These are phyloP conservation scores for Rosa rugosa DNA, from an alignment of 306 rosid species.

Conservation along the genomic window DNA sequence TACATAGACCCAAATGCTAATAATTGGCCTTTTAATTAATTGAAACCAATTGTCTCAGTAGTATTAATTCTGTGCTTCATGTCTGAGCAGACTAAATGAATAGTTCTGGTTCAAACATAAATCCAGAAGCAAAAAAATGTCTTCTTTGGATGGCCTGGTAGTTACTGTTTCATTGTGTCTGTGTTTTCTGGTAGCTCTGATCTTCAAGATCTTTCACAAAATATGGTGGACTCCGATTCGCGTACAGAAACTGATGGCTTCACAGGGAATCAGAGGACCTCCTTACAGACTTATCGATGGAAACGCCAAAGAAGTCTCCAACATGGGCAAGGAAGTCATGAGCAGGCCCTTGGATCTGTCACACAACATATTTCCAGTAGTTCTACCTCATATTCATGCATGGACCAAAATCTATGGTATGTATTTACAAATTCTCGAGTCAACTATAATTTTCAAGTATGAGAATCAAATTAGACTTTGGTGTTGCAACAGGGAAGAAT, in stretches of 20 bases:
- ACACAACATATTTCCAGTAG: conserved; percentile 15
- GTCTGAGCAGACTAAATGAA: neutral
- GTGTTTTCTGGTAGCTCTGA: conserved; percentile 1
- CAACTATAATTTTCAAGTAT: neutral
- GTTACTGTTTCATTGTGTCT: neutral
- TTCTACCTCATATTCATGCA: conserved; percentile 26
- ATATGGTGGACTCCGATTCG: conserved; percentile 34
- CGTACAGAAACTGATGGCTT: conserved; percentile 6
- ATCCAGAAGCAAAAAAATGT: neutral
- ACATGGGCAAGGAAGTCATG: conserved; percentile 26
- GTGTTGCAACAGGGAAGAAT: conserved; percentile 25
- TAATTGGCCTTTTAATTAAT: neutral
- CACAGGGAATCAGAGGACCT: conserved; percentile 32
- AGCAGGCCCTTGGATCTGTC: conserved; percentile 26
- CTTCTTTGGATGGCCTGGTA: neutral
- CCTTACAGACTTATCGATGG: conserved; percentile 29
- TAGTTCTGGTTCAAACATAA: neutral
- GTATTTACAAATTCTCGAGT: neutral
- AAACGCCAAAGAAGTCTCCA: conserved; percentile 24
- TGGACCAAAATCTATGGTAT: conserved; percentile 20
- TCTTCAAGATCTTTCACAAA: conserved; percentile 8
- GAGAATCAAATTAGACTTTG: neutral
- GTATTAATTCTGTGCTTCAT: neutral
- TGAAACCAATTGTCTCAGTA: neutral
- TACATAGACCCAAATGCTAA: neutral